Percentiles rank a stretch among this genome's conserved stretches.
Evolutionary conservation across 306 rosid genomes (phyloP).

Genomic region (Cajanus cajan): DNA sequence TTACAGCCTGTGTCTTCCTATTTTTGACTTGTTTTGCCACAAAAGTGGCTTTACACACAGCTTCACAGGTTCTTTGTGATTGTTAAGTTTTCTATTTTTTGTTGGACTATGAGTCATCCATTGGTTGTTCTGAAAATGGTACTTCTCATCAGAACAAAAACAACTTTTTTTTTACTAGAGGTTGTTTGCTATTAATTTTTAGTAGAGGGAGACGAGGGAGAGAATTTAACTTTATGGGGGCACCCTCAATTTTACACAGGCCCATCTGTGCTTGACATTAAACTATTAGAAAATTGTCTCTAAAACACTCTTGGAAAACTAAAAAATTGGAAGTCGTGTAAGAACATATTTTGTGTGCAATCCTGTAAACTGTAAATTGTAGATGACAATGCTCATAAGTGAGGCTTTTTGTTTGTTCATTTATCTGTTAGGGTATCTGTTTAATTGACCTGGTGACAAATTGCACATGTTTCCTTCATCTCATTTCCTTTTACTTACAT

Average conservation of each 20-base stretch:
- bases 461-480: constrained; percentile 19
- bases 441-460: constrained; percentile 17
- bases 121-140: constrained; percentile 3
- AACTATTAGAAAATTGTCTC: not conserved
- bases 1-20: too few species aligned
- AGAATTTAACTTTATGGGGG: not conserved
- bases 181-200: constrained; percentile 3
- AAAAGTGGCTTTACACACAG: too few species aligned
- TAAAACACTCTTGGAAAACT: not conserved
- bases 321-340: not conserved
- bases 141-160: not conserved
- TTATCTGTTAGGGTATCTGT: not conserved
- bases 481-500: constrained; percentile 29
- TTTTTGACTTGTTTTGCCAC: too few species aligned
- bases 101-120: not conserved
- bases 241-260: not conserved
- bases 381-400: constrained; percentile 7
- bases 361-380: not conserved
- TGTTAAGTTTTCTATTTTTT: not conserved
- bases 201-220: not conserved
- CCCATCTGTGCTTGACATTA: not conserved
- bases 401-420: constrained; percentile 2
- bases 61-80: not conserved
- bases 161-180: not conserved
- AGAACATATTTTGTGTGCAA: not conserved